A percentile compares a stretch with the other conserved stretches of the same genome.
These are phyloP conservation scores for Dryas octopetala DNA, from an alignment of 306 rosid genomes.

Conservation along the genomic window DNA sequence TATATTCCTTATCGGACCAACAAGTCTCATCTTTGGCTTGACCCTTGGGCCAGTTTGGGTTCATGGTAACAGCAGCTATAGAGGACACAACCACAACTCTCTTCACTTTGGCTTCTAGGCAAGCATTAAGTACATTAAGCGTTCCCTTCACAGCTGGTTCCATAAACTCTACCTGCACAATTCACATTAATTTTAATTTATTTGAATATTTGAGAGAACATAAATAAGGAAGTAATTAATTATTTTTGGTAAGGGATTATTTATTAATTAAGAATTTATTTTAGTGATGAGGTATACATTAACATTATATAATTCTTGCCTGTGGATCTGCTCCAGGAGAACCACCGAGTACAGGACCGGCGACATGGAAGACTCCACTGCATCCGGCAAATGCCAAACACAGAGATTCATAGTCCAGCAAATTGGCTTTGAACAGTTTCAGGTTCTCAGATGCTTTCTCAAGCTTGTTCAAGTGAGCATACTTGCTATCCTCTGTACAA, in stretches of 20 bases:
- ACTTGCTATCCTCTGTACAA: constrained; percentile 24
- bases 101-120: constrained; percentile 27
- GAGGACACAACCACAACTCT: constrained; percentile 35
- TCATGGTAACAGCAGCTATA: constrained; percentile 13
- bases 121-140: constrained; percentile 28
- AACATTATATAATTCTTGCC: constrained; percentile 8
- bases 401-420: constrained; percentile 35
- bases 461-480: constrained; percentile 28
- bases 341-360: constrained; percentile 25
- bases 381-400: constrained; percentile 26
- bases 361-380: constrained; percentile 37
- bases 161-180: constrained; percentile 22
- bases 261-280: too few species aligned
- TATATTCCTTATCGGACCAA: constrained; percentile 38
- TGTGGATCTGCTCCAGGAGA: constrained; percentile 13
- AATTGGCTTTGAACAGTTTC: constrained; percentile 33
- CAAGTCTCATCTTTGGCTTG: constrained; percentile 32
- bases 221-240: too few species aligned
- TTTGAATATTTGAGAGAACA: too few species aligned
- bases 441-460: constrained; percentile 30
- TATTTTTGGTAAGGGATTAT: too few species aligned
- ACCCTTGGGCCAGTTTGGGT: constrained; percentile 36
- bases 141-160: constrained; percentile 36
- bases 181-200: too few species aligned
- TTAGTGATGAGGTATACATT: too few species aligned